A percentile compares a stretch with the other conserved stretches of the same genome.
These are phyloP conservation scores for Nakaseomyces delphensis DNA, from an alignment of 1,139 yeast genomes.

Conservation along the genomic window DNA sequence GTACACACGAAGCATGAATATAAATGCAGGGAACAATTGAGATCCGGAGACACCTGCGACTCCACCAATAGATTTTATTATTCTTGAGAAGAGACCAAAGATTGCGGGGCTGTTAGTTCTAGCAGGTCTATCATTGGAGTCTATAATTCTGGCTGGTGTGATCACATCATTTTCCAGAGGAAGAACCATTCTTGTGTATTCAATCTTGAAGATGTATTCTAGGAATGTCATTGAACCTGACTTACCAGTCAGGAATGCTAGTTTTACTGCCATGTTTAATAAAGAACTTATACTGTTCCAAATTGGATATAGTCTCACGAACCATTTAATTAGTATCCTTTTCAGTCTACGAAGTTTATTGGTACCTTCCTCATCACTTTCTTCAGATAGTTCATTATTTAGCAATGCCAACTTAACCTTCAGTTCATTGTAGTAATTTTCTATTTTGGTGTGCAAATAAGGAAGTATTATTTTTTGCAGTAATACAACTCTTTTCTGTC, in stretches of 20 bases:
- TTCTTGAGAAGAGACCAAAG: constrained; percentile 26
- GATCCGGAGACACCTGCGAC: constrained; percentile 35
- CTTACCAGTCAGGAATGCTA: constrained; percentile 61
- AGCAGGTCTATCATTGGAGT: constrained; percentile 42
- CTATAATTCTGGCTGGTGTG: neutral
- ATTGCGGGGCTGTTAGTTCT: constrained; percentile 40
- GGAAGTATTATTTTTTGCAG: constrained; percentile 59
- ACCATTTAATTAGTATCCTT: constrained; percentile 22
- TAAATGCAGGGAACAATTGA: constrained; percentile 67
- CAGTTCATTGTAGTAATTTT: constrained; percentile 54
- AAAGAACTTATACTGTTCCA: constrained; percentile 42
- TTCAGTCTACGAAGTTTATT: constrained; percentile 20
- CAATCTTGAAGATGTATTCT: constrained; percentile 54
- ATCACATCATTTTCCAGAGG: constrained; percentile 22
- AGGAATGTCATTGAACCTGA: constrained; percentile 57
- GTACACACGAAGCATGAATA: constrained; percentile 72
- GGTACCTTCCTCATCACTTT: constrained; percentile 23
- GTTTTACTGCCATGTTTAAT: constrained; percentile 49
- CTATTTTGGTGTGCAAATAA: constrained; percentile 62
- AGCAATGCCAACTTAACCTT: constrained; percentile 50
- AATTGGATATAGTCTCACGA: constrained; percentile 56
- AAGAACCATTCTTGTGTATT: constrained; percentile 59
- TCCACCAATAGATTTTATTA: neutral
- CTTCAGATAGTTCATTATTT: constrained; percentile 29
- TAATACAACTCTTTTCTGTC: constrained; percentile 53